Conservation (phyloP, 192 early-diverging fungal species). For the Coemansia guatemalensis region DNA sequence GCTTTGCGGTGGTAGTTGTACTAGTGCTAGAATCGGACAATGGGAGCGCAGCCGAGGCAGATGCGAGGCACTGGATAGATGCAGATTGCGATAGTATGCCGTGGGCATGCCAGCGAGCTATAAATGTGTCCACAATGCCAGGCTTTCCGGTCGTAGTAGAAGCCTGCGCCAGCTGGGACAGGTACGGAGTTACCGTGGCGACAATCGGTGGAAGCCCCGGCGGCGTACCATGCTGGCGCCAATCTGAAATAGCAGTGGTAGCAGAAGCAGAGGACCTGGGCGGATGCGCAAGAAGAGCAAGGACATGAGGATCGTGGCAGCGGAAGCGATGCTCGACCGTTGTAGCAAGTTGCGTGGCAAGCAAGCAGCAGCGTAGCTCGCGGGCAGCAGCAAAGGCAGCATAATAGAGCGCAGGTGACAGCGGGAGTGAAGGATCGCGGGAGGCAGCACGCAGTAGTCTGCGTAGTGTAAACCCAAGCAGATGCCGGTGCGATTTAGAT, state of each 20-base stretch:
- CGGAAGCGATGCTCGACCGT: slow-evolving; percentile 9
- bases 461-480: neutral
- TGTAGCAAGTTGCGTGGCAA: neutral
- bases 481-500: neutral
- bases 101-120: slow-evolving; percentile 7
- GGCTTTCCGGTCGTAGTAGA: neutral
- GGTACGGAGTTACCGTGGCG: slow-evolving; percentile 17
- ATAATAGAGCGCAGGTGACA: slow-evolving; percentile 19
- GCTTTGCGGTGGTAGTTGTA: neutral
- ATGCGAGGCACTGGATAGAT: slow-evolving; percentile 12
- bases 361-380: neutral
- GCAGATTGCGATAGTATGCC: slow-evolving; percentile 8
- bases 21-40: neutral
- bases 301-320: slow-evolving; percentile 6
- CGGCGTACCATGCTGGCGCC: neutral
- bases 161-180: slow-evolving; percentile 13
- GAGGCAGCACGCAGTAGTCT: neutral
- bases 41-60: neutral
- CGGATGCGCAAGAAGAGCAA: slow-evolving; percentile 1
- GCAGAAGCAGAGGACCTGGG: neutral
- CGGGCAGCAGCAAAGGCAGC: slow-evolving; percentile 20
- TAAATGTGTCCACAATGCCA: neutral
- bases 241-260: neutral
- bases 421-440: neutral
- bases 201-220: slow-evolving; percentile 1